Evolutionary conservation across 2,329 filamentous ascomycete species (phyloP).

Genomic region (Cladophialophora bantiana): DNA sequence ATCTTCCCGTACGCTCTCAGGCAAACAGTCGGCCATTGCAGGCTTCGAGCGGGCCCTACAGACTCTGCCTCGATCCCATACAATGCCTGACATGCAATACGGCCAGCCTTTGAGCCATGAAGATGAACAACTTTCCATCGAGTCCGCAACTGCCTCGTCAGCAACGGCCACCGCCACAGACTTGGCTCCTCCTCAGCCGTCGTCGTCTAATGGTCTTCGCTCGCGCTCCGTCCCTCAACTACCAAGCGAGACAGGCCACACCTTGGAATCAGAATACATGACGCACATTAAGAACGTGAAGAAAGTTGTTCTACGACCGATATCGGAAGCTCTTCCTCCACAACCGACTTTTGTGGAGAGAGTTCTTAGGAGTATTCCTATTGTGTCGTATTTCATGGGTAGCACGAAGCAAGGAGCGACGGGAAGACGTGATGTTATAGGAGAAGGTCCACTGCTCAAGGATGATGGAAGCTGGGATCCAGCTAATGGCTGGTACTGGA

Average conservation of each 20-base stretch:
- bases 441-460: constrained; percentile 53
- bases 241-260: constrained; percentile 36
- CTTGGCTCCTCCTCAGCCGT: constrained; percentile 17
- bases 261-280: constrained; percentile 56
- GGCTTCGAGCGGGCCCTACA: constrained; percentile 45
- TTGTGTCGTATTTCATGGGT: constrained; percentile 74
- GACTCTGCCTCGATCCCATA: constrained; percentile 51
- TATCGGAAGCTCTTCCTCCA: constrained; percentile 73
- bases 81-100: constrained; percentile 45
- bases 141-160: constrained; percentile 52
- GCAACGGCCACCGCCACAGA: constrained; percentile 48
- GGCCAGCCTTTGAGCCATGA: constrained; percentile 41
- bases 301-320: constrained; percentile 69
- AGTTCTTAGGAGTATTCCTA: constrained; percentile 69
- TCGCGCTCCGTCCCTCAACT: constrained; percentile 40
- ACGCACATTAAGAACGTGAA: constrained; percentile 69
- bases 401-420: constrained; percentile 20
- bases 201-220: constrained; percentile 44
- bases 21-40: constrained; percentile 41
- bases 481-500: constrained; percentile 59
- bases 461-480: constrained; percentile 52
- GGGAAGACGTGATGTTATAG: constrained; percentile 50
- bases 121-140: constrained; percentile 42
- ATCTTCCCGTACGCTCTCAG: constrained; percentile 46
- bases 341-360: constrained; percentile 71